These are phyloP conservation scores for Aspergillus asperescens DNA, from an alignment of 495 filamentous ascomycete genomes.

Conservation along the genomic window DNA sequence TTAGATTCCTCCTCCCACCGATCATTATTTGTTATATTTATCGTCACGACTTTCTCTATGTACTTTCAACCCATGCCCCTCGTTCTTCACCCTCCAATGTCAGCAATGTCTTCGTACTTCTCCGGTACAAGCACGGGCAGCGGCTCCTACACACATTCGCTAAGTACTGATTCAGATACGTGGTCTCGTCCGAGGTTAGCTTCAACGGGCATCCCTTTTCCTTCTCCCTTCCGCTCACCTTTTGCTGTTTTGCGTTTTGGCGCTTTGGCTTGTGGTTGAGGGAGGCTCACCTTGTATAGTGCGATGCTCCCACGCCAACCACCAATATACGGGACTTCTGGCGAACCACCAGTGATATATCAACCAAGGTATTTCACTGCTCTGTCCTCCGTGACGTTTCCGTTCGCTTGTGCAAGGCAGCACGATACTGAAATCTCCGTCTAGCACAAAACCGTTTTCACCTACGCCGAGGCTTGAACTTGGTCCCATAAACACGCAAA, in stretches of 20 bases:
- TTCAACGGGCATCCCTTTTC: constrained; percentile 15
- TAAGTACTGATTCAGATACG: constrained; percentile 33
- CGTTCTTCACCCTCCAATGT: constrained; percentile 28
- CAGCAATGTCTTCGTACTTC: constrained; percentile 34
- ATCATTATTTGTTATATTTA: constrained; percentile 4
- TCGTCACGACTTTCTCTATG: constrained; percentile 18
- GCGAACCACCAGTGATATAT: constrained; percentile 34
- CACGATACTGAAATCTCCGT: constrained; percentile 15
- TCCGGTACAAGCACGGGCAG: constrained; percentile 30
- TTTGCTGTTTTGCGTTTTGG: background rate
- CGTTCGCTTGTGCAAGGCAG: background rate
- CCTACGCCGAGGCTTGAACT: constrained; percentile 26
- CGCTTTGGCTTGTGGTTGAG: background rate
- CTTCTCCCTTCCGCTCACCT: background rate
- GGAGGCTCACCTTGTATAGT: constrained; percentile 31
- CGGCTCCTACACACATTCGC: constrained; percentile 30
- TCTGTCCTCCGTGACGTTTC: constrained; percentile 14
- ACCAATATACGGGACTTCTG: constrained; percentile 30
- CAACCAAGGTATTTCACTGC: constrained; percentile 40
- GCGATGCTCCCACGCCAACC: constrained; percentile 33
- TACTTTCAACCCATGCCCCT: constrained; percentile 31
- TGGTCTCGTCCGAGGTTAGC: constrained; percentile 44
- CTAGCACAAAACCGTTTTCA: constrained; percentile 34
- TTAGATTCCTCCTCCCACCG: background rate
- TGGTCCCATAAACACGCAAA: constrained; percentile 28